Conservation (phyloP, 1,139 yeast genomes). For the Geotrichum fermentans region DNA sequence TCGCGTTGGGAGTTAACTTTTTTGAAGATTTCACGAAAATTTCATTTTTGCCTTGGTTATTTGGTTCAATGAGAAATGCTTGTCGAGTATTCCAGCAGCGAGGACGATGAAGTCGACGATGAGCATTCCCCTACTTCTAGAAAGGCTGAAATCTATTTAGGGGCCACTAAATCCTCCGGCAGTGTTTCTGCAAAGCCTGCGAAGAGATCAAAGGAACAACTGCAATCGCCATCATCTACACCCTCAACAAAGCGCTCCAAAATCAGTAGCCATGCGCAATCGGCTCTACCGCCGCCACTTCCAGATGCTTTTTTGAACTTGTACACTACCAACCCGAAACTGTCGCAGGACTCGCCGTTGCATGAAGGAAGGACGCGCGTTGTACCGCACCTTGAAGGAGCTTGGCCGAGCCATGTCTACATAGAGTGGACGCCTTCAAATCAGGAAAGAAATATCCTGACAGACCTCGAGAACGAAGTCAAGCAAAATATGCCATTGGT, state of each 20-base stretch:
- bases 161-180: too few relatives aligned
- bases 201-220: too few relatives aligned
- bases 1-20: too few relatives aligned
- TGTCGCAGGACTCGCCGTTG: constrained; percentile 25
- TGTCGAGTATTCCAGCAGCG: neutral
- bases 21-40: too few relatives aligned
- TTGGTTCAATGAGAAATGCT: neutral
- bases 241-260: neutral
- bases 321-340: constrained; percentile 25
- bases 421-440: constrained; percentile 32
- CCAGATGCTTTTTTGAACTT: constrained; percentile 32
- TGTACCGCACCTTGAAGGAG: constrained; percentile 31
- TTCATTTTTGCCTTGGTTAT: too few relatives aligned
- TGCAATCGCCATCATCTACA: too few relatives aligned
- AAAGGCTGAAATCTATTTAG: too few relatives aligned
- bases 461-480: neutral
- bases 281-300: constrained; percentile 21
- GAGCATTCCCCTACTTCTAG: too few relatives aligned
- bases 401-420: constrained; percentile 37
- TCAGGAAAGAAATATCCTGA: constrained; percentile 2
- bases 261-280: neutral
- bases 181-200: too few relatives aligned
- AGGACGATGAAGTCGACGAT: neutral
- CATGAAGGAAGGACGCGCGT: constrained; percentile 32
- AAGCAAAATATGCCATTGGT: neutral